Percentiles rank a stretch among this genome's conserved stretches.
Evolutionary conservation across 1,284 basidiomycete species (phyloP).

Genomic region (Termitomyces sp.): DNA sequence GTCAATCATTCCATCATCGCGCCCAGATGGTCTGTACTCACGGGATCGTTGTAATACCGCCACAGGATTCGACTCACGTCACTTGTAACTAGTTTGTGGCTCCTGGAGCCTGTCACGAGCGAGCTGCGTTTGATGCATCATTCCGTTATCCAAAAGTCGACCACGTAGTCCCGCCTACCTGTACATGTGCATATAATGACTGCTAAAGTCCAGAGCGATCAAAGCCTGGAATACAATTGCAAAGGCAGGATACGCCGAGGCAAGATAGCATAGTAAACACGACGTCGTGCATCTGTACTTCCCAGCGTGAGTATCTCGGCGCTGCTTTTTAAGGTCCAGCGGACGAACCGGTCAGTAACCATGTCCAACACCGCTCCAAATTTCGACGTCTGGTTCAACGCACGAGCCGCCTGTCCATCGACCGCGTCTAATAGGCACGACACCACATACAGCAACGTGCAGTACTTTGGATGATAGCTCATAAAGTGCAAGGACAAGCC

Average conservation of each 20-base stretch:
- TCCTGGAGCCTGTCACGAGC: conserved; percentile 86
- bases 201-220: conserved; percentile 96
- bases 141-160: conserved; percentile 5
- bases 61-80: conserved; percentile 90
- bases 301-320: conserved; percentile 1
- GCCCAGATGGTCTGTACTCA: conserved; percentile 36
- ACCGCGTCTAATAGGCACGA: conserved; percentile 96
- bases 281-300: conserved; percentile 85
- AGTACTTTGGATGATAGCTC: conserved; percentile 91
- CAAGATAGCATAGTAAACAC: conserved; percentile 91
- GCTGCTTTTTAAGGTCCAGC: conserved; percentile 18
- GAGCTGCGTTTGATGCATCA: conserved; percentile 52
- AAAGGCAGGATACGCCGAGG: conserved; percentile 80
- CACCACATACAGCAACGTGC: conserved; percentile 86
- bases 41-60: conserved; percentile 92
- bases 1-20: conserved; percentile 4
- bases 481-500: conserved; percentile 90
- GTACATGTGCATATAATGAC: conserved; percentile 99
- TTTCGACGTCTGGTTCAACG: conserved; percentile 86
- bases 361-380: conserved; percentile 99
- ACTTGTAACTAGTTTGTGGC: conserved; percentile 89
- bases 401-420: conserved; percentile 92
- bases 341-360: conserved; percentile 97
- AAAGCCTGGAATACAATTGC: conserved; percentile 91
- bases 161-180: conserved; percentile 52